Base-by-base conservation (phyloP, 768 basidiomycete species). In the Sutorius australiensis region DNA sequence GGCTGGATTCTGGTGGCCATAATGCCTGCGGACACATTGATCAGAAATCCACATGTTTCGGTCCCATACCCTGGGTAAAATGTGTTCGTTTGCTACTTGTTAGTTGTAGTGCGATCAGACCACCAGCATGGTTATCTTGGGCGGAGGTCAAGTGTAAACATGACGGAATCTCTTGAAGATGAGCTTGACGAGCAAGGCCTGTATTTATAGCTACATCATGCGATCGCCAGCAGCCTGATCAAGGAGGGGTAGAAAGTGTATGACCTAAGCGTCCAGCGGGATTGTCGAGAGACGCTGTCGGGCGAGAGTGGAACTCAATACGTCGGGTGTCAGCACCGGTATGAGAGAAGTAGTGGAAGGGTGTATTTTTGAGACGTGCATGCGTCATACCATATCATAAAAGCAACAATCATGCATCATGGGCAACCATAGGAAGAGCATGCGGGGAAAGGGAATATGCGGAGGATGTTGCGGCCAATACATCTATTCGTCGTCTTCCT, bases 401-500 rank as follows among this genome's bases (percentile, higher is more conserved):
- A 48, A 53, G 44, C 51, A 50, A 54, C 36, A 57, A 31, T 54
- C 59, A 60, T 54, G 54, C 56, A 31, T 54, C 59, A 60, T 54
- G 54, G 42, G 53, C 44, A 50, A 61, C 40, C 65, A 65, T 59
- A 59, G 52, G 47, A 50, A 44, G 56, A 51, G 59, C 58, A 61
- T 57, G 69, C 58, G 42, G 37, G 42, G 52, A 30, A 50, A 17
- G 21, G 52, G 59, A 53, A 65, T 61, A 54, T 55, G 59, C 53
- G 45, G 48, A 51, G 36, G 51, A 37, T 47, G 58, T 37, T n/a
- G 9, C 41, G 51, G 47, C 56, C 55, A 56, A 41, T 42, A 60
- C 43, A 48, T 51, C 69, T 54, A 71, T 59, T 69, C 67, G 10
- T 69, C 67, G 0, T 81, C 80, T 45, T 82, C 84, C 40, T 77